phyloP scores from a whole-genome alignment of 352 stramenopile species.

The Globisporangium cylindrosporum region DNA sequence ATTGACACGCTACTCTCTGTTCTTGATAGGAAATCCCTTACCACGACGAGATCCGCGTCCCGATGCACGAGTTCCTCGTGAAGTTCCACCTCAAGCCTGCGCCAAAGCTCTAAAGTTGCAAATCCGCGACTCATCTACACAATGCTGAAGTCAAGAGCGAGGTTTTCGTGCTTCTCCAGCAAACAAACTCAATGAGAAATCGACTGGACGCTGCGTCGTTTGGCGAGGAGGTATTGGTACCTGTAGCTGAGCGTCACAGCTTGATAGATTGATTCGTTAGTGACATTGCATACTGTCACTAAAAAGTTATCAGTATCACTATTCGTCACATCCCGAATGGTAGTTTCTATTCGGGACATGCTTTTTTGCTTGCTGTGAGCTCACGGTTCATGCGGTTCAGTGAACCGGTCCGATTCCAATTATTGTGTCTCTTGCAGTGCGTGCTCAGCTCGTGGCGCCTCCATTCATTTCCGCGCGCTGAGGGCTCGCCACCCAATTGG shows the following conservation, averaged over 20 bases:
- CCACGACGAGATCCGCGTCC: slow-evolving; percentile 33
- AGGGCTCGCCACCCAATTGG: slow-evolving; percentile 15
- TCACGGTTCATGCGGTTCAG: slow-evolving; percentile 1
- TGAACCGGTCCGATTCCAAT: slow-evolving; percentile 4
- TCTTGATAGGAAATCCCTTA: too few species aligned
- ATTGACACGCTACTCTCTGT: too few species aligned
- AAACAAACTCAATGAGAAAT: background rate
- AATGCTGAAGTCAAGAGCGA: background rate
- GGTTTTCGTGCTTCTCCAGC: background rate
- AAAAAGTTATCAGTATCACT: background rate
- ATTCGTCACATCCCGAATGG: background rate
- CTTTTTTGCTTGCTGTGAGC: background rate
- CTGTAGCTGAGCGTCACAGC: too few species aligned
- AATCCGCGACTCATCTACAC: background rate
- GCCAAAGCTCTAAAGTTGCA: slow-evolving; percentile 6
- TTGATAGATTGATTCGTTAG: background rate
- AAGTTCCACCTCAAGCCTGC: slow-evolving; percentile 28
- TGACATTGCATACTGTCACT: background rate
- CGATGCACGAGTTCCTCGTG: slow-evolving; percentile 31
- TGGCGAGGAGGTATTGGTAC: background rate
- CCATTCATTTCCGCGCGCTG: slow-evolving; percentile 22
- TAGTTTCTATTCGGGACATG: background rate
- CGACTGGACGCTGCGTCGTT: background rate
- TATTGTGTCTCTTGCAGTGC: slow-evolving; percentile 12
- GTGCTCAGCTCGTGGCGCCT: slow-evolving; percentile 12